These are phyloP conservation scores for Paecilomyces dactylethromorphus DNA, from an alignment of 2,329 filamentous ascomycete genomes.

Conservation along the genomic window DNA sequence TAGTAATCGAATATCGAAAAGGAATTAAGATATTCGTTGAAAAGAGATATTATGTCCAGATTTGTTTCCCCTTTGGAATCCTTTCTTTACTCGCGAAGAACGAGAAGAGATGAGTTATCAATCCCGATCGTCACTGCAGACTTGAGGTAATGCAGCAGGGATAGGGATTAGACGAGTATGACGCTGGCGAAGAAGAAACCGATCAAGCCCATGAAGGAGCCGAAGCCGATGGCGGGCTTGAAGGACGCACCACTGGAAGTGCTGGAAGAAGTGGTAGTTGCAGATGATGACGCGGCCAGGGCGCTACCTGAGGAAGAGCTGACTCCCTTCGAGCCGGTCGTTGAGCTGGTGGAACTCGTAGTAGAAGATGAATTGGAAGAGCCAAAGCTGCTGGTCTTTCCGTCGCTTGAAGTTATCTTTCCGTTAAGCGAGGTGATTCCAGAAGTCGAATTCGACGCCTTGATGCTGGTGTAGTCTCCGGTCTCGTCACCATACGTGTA, in stretches of 20 bases:
- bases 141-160: neutral
- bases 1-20: neutral
- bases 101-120: neutral
- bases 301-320: constrained; percentile 2
- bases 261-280: constrained; percentile 1
- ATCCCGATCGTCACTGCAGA: neutral
- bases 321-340: neutral
- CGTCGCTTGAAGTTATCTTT: neutral
- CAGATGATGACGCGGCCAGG: neutral
- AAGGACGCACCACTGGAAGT: constrained; percentile 4
- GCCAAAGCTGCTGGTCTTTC: neutral
- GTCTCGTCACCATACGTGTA: constrained; percentile 59
- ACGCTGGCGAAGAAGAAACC: neutral
- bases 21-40: neutral
- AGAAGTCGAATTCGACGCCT: constrained; percentile 18
- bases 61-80: neutral
- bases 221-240: constrained; percentile 5
- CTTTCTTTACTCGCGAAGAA: neutral
- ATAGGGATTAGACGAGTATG: neutral
- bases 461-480: constrained; percentile 60
- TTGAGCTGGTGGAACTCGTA: neutral
- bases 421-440: neutral
- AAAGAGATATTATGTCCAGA: neutral
- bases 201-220: constrained; percentile 3
- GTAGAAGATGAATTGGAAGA: neutral